phyloP scores from a whole-genome alignment of 176 grass and related monocot genomes.

The Zoysia pacifica region DNA sequence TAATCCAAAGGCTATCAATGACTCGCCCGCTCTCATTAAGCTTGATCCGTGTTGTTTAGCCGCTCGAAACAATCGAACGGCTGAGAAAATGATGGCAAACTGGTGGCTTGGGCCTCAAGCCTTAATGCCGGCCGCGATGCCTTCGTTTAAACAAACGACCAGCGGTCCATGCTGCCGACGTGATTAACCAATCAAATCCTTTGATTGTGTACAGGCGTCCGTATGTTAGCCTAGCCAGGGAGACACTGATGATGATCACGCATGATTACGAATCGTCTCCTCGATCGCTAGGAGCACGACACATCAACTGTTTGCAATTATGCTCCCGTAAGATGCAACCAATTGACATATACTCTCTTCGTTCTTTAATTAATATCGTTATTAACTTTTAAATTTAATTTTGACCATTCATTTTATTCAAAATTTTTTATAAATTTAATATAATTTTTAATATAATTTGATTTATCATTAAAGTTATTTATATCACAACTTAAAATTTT shows the following conservation, averaged over 20 bases:
- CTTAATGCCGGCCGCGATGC: constrained; percentile 2
- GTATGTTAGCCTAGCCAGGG: background rate
- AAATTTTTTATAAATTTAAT: too few species aligned
- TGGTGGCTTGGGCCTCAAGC: constrained; percentile 31
- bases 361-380: too few species aligned
- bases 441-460: too few species aligned
- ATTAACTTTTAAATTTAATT: too few species aligned
- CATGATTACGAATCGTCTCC: constrained; percentile 16
- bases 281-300: background rate
- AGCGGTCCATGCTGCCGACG: background rate
- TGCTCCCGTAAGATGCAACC: background rate
- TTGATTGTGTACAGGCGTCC: background rate
- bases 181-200: background rate
- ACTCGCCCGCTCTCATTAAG: constrained; percentile 6
- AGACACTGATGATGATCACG: background rate
- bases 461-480: too few species aligned
- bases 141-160: constrained; percentile 21
- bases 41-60: background rate
- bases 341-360: background rate
- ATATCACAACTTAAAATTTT: too few species aligned
- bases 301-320: constrained; percentile 14
- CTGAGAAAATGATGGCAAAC: background rate
- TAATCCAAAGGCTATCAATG: background rate
- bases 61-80: constrained; percentile 12
- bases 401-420: too few species aligned